phyloP scores from a whole-genome alignment of 805 yeast genomes.

The Spathaspora passalidarum region DNA sequence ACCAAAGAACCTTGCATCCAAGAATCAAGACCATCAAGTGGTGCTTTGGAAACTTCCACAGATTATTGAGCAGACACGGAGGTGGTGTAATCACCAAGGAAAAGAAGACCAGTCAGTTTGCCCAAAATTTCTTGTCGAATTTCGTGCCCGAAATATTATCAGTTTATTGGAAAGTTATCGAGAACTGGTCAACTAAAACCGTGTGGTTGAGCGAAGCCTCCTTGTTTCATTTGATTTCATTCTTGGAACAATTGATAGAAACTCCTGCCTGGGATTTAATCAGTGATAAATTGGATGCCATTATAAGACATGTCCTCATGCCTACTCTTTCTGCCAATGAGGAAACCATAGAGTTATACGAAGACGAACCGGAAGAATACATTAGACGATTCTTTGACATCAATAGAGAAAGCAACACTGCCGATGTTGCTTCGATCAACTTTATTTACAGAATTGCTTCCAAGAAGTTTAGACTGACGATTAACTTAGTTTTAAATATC shows the following conservation, averaged over 20 bases:
- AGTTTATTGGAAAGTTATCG: constrained; percentile 43
- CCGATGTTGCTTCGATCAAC: constrained; percentile 50
- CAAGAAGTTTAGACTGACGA: constrained; percentile 38
- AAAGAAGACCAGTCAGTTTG: constrained; percentile 26
- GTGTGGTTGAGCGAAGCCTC: constrained; percentile 41
- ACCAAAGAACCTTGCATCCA: constrained; percentile 36
- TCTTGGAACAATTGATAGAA: constrained; percentile 40
- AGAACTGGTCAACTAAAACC: constrained; percentile 35
- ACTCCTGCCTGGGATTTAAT: constrained; percentile 38
- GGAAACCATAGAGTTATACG: constrained; percentile 39
- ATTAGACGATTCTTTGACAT: constrained; percentile 44
- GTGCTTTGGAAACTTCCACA: constrained; percentile 43
- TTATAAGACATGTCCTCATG: constrained; percentile 36
- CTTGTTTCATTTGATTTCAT: constrained; percentile 40
- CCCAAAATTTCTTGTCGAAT: constrained; percentile 26
- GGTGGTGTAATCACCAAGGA: constrained; percentile 38
- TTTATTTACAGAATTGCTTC: constrained; percentile 39
- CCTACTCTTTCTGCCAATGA: constrained; percentile 39
- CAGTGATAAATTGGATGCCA: constrained; percentile 38
- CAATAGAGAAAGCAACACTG: constrained; percentile 44
- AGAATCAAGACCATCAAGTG: constrained; percentile 42
- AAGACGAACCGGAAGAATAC: constrained; percentile 46
- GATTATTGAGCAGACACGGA: constrained; percentile 42
- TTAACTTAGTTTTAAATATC: constrained; percentile 25
- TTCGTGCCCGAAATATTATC: constrained; percentile 43